phyloP scores from a whole-genome alignment of 352 stramenopile genomes.

The Thraustotheca clavata region DNA sequence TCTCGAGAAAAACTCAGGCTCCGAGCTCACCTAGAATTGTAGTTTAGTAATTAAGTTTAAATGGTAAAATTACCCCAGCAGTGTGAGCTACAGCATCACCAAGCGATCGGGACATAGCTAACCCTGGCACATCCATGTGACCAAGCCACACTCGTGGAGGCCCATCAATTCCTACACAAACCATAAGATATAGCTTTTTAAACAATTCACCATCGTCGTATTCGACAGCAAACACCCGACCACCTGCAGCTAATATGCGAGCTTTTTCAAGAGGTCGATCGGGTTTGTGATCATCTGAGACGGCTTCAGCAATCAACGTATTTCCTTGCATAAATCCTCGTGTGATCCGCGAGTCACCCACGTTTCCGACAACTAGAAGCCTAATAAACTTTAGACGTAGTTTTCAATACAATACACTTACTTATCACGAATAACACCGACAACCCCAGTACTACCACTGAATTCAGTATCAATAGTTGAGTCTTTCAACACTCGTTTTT shows the following conservation, averaged over 20 bases:
- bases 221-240: slow-evolving; percentile 96
- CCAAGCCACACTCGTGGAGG: slow-evolving; percentile 97
- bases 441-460: slow-evolving; percentile 77
- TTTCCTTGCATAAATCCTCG: slow-evolving; percentile 55
- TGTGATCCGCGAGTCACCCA: slow-evolving; percentile 95
- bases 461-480: slow-evolving; percentile 92
- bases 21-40: slow-evolving; percentile 78
- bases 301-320: slow-evolving; percentile 48
- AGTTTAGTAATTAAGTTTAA: background rate
- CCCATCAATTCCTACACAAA: slow-evolving; percentile 77
- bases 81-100: slow-evolving; percentile 96
- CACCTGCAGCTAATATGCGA: slow-evolving; percentile 89
- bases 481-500: slow-evolving; percentile 84
- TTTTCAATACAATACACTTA: slow-evolving; percentile 2
- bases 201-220: slow-evolving; percentile 90
- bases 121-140: slow-evolving; percentile 96
- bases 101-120: slow-evolving; percentile 96
- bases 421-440: slow-evolving; percentile 50
- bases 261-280: slow-evolving; percentile 93
- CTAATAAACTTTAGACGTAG: slow-evolving; percentile 23
- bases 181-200: background rate
- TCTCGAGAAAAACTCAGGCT: slow-evolving; percentile 91
- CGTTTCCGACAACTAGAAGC: slow-evolving; percentile 91
- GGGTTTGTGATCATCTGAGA: slow-evolving; percentile 98
- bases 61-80: slow-evolving; percentile 40